Evolutionary conservation across 2,329 filamentous ascomycete genomes (phyloP), one percentile per base, ranked within the genome.

Genomic region (Sclerotinia nivalis): DNA sequence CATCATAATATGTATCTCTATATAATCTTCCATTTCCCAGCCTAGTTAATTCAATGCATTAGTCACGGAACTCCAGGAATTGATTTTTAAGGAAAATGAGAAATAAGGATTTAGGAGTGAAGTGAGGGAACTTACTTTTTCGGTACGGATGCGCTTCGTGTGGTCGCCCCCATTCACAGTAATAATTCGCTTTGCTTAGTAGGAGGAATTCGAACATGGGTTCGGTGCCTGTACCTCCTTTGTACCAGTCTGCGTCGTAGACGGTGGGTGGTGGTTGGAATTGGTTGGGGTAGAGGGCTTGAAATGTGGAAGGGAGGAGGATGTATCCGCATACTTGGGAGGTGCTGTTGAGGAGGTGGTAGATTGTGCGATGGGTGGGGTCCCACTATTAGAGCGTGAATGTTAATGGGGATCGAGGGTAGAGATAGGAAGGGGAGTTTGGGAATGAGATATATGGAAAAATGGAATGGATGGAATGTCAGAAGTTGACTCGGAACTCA

Each of bases 1-100:
- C 62, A 66, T 66, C 49, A 66, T 55, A 1, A 66, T 49, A 40
- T 66, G 62, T 4, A 66, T 37, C 2, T 66, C 62, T 7, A 55
- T 66, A 25, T 55, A 66, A 40, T 66, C 47, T 43, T 66, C 49
- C 25, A 52, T 40, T n/a, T 37, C 34, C 20, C 50, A 66, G n/a
- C 49, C 62, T 55, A 28, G 31, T 18, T 2, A 4, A 22, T 18
- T 6, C 1, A 12, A 25, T 60, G 7, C 12, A 18, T 43, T 12
- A 43, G 9, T 45, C 18, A 37, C n/a, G 12, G 15, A 6, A 43
- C 15, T 43, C 5, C 10, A 43, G 13, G 3, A 18, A 43, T 43
- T 1, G 40, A 43, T 43, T 18, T 15, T 12, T 15, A 43, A 43
- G 13, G 7, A 0, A 8, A 20, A 49, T 22, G 45, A 49, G 20